These are phyloP conservation scores for Chlorella variabilis DNA, from an alignment of 163 green algal species.

Conservation along the genomic window DNA sequence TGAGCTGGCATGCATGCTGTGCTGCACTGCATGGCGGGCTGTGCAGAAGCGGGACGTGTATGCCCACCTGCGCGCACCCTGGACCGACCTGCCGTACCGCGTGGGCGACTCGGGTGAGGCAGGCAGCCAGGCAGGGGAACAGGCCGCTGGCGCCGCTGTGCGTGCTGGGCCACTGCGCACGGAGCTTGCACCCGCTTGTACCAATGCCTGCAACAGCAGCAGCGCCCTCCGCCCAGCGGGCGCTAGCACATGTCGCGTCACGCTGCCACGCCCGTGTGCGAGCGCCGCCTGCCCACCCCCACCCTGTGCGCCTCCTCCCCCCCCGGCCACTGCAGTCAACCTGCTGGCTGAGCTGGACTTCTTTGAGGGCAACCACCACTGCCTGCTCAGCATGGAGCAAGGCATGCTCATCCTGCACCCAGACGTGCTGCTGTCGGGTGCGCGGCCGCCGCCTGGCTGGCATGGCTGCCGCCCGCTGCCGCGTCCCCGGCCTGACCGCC, in stretches of 20 bases:
- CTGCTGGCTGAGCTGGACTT: constrained; percentile 30
- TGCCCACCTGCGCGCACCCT: constrained; percentile 33
- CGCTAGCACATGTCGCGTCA: too few species aligned
- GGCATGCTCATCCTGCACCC: constrained; percentile 82
- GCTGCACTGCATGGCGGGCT: not conserved
- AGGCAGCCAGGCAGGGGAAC: too few species aligned
- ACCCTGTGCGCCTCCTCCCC: not conserved
- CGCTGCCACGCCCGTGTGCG: too few species aligned
- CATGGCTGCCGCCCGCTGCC: too few species aligned
- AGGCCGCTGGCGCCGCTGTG: too few species aligned
- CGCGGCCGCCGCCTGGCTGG: too few species aligned
- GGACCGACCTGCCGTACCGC: constrained; percentile 32
- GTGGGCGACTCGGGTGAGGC: constrained; percentile 30
- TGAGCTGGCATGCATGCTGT: too few species aligned
- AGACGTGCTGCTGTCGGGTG: constrained; percentile 79
- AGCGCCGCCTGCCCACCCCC: too few species aligned
- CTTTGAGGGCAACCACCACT: constrained; percentile 41
- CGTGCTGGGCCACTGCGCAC: too few species aligned
- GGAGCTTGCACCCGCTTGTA: not conserved
- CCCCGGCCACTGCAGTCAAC: constrained; percentile 17
- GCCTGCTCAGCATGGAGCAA: constrained; percentile 33
- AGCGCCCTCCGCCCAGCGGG: too few species aligned
- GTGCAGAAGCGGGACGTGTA: constrained; percentile 25
- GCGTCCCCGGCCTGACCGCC: too few species aligned
- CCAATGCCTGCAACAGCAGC: not conserved